phyloP scores from a whole-genome alignment of 805 yeast species.

The Candida insectalens region DNA sequence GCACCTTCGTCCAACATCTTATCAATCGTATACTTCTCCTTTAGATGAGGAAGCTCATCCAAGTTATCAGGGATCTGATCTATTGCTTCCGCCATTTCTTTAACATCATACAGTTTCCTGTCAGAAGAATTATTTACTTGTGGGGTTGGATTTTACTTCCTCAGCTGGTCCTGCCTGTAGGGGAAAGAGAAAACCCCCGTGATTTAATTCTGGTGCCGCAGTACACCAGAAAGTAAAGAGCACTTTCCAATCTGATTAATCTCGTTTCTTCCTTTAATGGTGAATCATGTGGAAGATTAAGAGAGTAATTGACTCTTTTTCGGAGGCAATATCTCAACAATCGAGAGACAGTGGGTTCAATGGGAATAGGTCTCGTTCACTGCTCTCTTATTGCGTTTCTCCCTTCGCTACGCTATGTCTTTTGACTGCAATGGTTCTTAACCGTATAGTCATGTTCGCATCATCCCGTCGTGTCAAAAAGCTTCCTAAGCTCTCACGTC shows the following conservation, averaged over 20 bases:
- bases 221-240: no score
- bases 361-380: conserved; percentile 27
- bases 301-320: conserved; percentile 19
- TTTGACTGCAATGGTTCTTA: conserved; percentile 46
- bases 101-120: no score
- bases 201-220: no score
- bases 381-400: conserved; percentile 39
- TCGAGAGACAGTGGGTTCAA: conserved; percentile 20
- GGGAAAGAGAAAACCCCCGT: no score
- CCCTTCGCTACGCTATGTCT: conserved; percentile 45
- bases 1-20: conserved; percentile 20
- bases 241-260: no score
- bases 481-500: conserved; percentile 21
- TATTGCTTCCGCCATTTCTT: neutral
- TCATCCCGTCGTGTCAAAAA: conserved; percentile 33
- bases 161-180: no score
- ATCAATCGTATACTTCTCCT: conserved; percentile 8
- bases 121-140: no score
- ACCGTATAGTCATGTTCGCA: conserved; percentile 51
- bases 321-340: conserved; percentile 26
- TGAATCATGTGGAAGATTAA: neutral
- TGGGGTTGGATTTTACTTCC: no score
- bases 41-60: conserved; percentile 6
- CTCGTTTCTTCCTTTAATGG: no score
- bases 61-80: neutral